These are phyloP conservation scores for Monilinia fructicola DNA, from an alignment of 2,329 filamentous ascomycete genomes.

Conservation along the genomic window DNA sequence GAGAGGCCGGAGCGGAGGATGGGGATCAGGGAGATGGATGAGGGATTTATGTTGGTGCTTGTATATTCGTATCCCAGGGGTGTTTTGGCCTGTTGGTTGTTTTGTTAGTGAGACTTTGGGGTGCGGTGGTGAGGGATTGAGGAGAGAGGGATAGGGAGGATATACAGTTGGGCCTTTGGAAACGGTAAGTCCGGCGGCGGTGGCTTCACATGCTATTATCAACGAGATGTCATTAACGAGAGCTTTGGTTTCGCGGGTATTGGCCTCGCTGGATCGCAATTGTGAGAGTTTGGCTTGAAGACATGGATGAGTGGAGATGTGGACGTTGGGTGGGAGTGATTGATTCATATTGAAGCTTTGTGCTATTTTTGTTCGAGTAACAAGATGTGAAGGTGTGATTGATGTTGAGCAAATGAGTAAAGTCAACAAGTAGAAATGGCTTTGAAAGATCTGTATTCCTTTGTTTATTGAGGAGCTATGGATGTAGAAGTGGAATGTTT, in stretches of 20 bases:
- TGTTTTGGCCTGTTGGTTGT: constrained; percentile 63
- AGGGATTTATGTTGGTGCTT: constrained; percentile 57
- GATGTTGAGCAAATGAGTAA: neutral
- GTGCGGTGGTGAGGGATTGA: neutral
- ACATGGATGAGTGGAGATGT: constrained; percentile 84
- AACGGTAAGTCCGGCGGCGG: constrained; percentile 61
- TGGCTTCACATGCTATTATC: constrained; percentile 79
- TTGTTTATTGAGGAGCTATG: constrained; percentile 6
- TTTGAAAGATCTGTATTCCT: neutral
- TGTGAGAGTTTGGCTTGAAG: constrained; percentile 85
- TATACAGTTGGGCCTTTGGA: constrained; percentile 62
- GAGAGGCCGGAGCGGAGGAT: constrained; percentile 89
- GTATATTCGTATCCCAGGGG: constrained; percentile 76
- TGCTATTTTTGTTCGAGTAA: neutral
- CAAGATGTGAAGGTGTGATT: neutral
- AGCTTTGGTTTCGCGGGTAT: constrained; percentile 72
- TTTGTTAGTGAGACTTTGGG: constrained; percentile 18
- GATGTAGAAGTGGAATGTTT: neutral
- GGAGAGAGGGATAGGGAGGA: neutral
- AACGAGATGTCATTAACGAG: constrained; percentile 84
- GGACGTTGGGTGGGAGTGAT: constrained; percentile 60
- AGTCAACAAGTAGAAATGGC: neutral
- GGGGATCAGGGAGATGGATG: constrained; percentile 77
- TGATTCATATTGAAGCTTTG: constrained; percentile 32
- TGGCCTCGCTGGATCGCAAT: constrained; percentile 71